Evolutionary conservation across 2,329 filamentous ascomycete species (phyloP), one percentile per base, ranked within the genome.

Genomic region (Pseudogymnoascus sp.): DNA sequence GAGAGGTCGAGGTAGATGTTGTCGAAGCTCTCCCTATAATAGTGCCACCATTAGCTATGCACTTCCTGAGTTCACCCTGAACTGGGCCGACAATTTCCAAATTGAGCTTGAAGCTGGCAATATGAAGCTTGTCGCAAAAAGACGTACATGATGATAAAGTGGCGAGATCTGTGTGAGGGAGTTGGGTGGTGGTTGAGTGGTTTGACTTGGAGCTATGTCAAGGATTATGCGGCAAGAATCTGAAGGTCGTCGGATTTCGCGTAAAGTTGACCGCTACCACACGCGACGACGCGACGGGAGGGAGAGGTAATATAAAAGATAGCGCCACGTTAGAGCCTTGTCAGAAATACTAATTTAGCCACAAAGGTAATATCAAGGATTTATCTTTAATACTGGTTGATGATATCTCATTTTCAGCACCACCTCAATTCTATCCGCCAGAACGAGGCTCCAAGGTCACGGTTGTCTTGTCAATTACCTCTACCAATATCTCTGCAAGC

Each of bases 1-100:
- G 93, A 97, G 65, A 99, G 85, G 75, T 99, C 93, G 71, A 99
- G 86, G 78, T 95, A 93, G 79, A 97, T 96, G 78, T 91, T 92
- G 74, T 97, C 93, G 78, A 99, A 99, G 74, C 89, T 95, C 85
- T 99, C 95, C 69, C 85, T 88, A 28, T 23, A n/a, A 61, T 25
- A 18, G 21, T 6, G 16, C 25, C 37, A 16, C 11, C 2, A 12
- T 60, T 40, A 60, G 58, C 58, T 40, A n/a, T 6, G 9, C 8
- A 35, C 40, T 5, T 55, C 28, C 21, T 61, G 21, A 38, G 25
- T 40, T 40, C 33, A 60, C 33, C 23, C 11, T 21, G 58, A 25
- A 28, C 21, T 25, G 16, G 12, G 21, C 9, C 9, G 14, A 8
- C 58, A 40, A 60, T 4, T 25, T 38, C 16, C 21, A 60, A 38